These are phyloP conservation scores for Amphicarpaea edgeworthii DNA, from an alignment of 306 rosid genomes.

Conservation along the genomic window DNA sequence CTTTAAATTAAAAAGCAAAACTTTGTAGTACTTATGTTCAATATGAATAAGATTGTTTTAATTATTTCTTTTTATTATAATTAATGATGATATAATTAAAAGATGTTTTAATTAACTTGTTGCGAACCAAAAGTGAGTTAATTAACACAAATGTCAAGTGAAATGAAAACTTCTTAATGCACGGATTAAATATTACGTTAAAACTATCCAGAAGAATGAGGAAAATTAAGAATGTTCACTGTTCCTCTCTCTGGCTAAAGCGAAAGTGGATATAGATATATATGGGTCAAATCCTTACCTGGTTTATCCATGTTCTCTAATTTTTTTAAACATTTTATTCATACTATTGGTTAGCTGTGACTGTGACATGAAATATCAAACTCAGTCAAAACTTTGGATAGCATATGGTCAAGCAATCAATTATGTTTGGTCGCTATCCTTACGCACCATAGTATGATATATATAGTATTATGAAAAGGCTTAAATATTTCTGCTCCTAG, in stretches of 20 bases:
- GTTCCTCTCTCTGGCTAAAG: background rate
- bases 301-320: background rate
- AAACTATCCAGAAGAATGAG: background rate
- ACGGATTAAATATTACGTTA: background rate
- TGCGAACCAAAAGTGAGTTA: too few relatives aligned
- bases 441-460: background rate
- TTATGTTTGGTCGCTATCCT: background rate
- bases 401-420: background rate
- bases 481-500: too few relatives aligned
- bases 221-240: background rate
- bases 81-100: background rate
- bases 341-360: background rate
- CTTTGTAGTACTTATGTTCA: too few relatives aligned
- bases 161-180: background rate
- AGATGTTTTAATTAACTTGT: background rate
- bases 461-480: background rate
- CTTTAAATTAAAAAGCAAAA: too few relatives aligned
- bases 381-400: background rate
- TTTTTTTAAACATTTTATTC: background rate
- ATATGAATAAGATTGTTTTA: background rate
- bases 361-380: background rate
- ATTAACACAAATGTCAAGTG: background rate
- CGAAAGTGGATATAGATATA: background rate
- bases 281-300: background rate
- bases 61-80: too few relatives aligned